Evolutionary conservation across 2,329 filamentous ascomycete genomes (phyloP), one percentile per base, ranked within the genome.

Genomic region (Xylogone sp.): DNA sequence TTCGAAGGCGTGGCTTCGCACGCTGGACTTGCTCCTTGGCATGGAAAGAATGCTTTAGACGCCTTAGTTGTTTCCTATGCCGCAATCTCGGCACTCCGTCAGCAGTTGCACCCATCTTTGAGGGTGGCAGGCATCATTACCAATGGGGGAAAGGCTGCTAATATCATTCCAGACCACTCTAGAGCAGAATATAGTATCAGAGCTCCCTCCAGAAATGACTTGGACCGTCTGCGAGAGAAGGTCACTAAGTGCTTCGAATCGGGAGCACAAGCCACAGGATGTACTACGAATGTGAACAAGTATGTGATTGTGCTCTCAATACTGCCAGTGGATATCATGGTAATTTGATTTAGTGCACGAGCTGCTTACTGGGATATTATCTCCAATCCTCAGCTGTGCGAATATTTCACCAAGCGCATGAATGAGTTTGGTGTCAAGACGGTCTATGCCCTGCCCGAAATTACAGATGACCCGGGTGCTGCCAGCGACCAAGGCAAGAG

Each of bases 11-110:
- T 57, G 21, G 46, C 55, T 1, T 67, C 68, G 13, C 69, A 70
- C 53, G 68, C 69, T 12, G 68, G 63, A 16, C 60, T 60, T 10
- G 63, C 59, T 34, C 69, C 69, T 1, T 69, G 65, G 65, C 55
- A 63, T 3, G 69, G 68, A 2, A 51, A 68, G 48, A 71, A 71
- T 49, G 68, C 69, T 0, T 62, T 70, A 8, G 68, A 71, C 50
- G 68, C 68, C 18, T 57, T 65, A 1, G 59, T 63, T 18, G 51
- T 59, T 18, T 65, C 65, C 0, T 69, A 69, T 50, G 63, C 56
- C 27, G 61, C 56, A 22, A 55, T 66, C 10, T 52, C 50, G n/a
- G 50, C 65, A 31, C 51, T 62, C 43, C 52, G 59, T 20, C 59
- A 62, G 52, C 62, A 64, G 53, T 31, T 51, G 16, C 22, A 29